Evolutionary conservation across 208 protist genomes (phyloP).

Genomic region (Kentomonas sorsogonicus): DNA sequence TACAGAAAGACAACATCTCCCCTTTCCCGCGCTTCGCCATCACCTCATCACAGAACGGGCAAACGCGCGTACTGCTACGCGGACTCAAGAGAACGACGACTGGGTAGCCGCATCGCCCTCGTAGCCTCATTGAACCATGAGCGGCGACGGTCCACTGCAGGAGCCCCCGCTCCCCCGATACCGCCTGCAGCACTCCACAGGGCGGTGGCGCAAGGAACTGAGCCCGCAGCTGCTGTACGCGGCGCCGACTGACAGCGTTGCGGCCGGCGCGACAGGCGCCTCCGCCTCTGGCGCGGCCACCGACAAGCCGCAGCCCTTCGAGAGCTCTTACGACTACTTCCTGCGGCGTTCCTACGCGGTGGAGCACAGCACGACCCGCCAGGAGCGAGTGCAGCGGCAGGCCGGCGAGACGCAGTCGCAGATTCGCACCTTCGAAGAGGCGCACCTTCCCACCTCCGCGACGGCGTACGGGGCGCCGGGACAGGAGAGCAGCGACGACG

Average conservation of each 20-base stretch:
- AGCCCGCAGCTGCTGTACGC: too few relatives aligned
- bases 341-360: slow-evolving; percentile 29
- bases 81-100: too few relatives aligned
- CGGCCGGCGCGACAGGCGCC: background rate
- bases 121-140: too few relatives aligned
- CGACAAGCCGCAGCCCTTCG: slow-evolving; percentile 14
- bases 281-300: background rate
- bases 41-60: too few relatives aligned
- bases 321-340: slow-evolving; percentile 69
- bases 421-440: slow-evolving; percentile 33
- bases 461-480: background rate
- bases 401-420: slow-evolving; percentile 16
- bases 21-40: too few relatives aligned
- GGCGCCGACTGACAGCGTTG: too few relatives aligned
- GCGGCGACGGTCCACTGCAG: slow-evolving; percentile 6
- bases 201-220: slow-evolving; percentile 36
- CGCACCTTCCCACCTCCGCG: slow-evolving; percentile 12
- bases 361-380: slow-evolving; percentile 5
- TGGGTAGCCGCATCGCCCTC: too few relatives aligned
- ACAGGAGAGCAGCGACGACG: background rate
- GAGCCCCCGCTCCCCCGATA: slow-evolving; percentile 43
- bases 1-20: too few relatives aligned
- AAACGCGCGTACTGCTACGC: too few relatives aligned
- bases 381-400: slow-evolving; percentile 12
- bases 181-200: slow-evolving; percentile 30